A percentile compares a stretch with the other conserved stretches of the same genome.
Evolutionary conservation across 768 basidiomycete species (phyloP).

Genomic region (Naganishia vishniacii): DNA sequence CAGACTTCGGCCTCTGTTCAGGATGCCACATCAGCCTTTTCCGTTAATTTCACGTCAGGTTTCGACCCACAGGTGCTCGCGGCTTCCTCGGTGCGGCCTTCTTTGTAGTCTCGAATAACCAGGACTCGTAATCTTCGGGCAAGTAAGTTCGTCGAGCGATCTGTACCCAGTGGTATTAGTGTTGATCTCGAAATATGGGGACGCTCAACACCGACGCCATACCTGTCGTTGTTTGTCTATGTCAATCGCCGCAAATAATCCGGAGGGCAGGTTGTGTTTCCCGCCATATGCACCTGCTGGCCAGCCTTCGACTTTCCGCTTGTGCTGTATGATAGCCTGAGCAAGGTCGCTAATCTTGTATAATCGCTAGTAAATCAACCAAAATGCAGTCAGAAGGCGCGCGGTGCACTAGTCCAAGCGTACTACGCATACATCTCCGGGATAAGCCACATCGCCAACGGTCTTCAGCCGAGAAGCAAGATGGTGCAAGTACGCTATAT

Average conservation of each 20-base stretch:
- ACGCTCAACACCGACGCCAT: not conserved
- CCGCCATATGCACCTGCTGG: slow-evolving; percentile 71
- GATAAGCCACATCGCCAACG: slow-evolving; percentile 68
- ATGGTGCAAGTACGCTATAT: slow-evolving; percentile 74
- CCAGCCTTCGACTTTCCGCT: slow-evolving; percentile 66
- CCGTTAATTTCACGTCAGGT: too few relatives aligned
- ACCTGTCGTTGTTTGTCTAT: slow-evolving; percentile 10
- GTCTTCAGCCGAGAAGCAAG: slow-evolving; percentile 78
- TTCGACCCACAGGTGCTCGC: not conserved
- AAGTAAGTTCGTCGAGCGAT: slow-evolving; percentile 5
- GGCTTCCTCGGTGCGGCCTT: slow-evolving; percentile 2
- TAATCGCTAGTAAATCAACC: slow-evolving; percentile 59
- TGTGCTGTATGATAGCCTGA: slow-evolving; percentile 72
- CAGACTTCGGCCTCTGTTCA: not conserved
- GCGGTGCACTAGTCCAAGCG: too few relatives aligned
- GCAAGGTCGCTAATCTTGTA: slow-evolving; percentile 83
- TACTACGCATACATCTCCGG: slow-evolving; percentile 66
- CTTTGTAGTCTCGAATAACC: slow-evolving; percentile 7
- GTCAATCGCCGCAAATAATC: slow-evolving; percentile 59
- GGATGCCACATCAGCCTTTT: not conserved
- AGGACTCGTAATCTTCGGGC: slow-evolving; percentile 15
- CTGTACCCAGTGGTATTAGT: not conserved
- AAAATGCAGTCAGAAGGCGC: too few relatives aligned
- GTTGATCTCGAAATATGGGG: not conserved
- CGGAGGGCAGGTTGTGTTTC: slow-evolving; percentile 69